Evolutionary conservation across 1,284 basidiomycete species (phyloP).

Genomic region (Marasmius tenuissimus): DNA sequence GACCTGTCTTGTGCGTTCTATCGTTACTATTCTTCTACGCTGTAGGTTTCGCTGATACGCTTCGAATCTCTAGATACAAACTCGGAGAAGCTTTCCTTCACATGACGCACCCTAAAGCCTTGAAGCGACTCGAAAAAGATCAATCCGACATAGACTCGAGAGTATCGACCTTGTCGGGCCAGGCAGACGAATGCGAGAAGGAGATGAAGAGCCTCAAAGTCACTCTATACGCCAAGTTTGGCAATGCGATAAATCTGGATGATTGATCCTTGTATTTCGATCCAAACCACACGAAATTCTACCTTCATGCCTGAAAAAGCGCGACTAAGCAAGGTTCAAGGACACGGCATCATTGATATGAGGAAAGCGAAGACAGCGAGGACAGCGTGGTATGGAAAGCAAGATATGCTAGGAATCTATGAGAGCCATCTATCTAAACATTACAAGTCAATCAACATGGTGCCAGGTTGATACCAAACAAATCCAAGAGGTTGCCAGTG

Average conservation of each 20-base stretch:
- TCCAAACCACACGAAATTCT: neutral
- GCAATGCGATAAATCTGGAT: conserved; percentile 90
- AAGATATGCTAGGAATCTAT: neutral
- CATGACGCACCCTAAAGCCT: conserved; percentile 69
- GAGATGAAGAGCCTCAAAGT: conserved; percentile 93
- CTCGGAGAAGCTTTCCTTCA: conserved; percentile 90
- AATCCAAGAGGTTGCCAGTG: conserved; percentile 50
- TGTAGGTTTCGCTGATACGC: neutral
- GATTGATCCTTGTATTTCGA: conserved; percentile 36
- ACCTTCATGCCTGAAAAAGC: neutral
- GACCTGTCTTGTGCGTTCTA: conserved; percentile 65
- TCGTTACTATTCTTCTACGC: neutral
- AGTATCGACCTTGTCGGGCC: conserved; percentile 53
- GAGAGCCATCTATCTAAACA: neutral
- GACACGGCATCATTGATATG: neutral
- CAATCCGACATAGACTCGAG: conserved; percentile 60
- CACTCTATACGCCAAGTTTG: conserved; percentile 88
- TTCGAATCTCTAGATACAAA: conserved; percentile 66
- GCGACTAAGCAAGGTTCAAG: neutral
- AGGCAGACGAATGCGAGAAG: conserved; percentile 73
- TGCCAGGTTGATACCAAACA: conserved; percentile 38
- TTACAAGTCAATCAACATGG: neutral
- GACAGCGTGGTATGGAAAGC: neutral
- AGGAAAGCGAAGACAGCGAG: neutral
- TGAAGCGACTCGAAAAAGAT: conserved; percentile 76